Conservation (phyloP, 2,329 filamentous ascomycete genomes). For the Ophiocordyceps australis region DNA sequence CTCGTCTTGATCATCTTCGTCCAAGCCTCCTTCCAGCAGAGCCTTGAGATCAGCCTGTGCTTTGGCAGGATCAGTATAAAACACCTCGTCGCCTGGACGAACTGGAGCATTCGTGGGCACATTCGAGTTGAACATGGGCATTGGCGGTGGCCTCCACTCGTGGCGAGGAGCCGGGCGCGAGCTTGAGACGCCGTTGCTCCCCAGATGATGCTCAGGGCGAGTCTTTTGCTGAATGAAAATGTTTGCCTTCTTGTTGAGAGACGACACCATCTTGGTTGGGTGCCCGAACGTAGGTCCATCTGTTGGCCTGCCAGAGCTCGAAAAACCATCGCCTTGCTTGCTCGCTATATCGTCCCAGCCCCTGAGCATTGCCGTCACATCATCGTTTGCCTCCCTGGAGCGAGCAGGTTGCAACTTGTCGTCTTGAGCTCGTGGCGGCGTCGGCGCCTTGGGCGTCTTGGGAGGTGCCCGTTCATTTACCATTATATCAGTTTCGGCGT, state of each 20-base stretch:
- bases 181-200: slow-evolving; percentile 25
- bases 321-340: background rate
- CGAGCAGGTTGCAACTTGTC: too few species aligned
- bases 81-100: slow-evolving; percentile 21
- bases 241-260: slow-evolving; percentile 35
- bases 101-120: slow-evolving; percentile 2
- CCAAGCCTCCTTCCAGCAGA: slow-evolving; percentile 64
- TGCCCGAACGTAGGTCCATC: slow-evolving; percentile 16
- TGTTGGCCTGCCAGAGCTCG: slow-evolving; percentile 5
- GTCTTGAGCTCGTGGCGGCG: slow-evolving; percentile 11
- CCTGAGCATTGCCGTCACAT: slow-evolving; percentile 14
- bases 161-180: slow-evolving; percentile 27
- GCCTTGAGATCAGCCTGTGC: slow-evolving; percentile 65
- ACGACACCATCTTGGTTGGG: slow-evolving; percentile 24
- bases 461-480: slow-evolving; percentile 27
- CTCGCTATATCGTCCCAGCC: slow-evolving; percentile 8
- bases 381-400: slow-evolving; percentile 10
- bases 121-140: slow-evolving; percentile 29
- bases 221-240: slow-evolving; percentile 35
- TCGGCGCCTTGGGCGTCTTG: slow-evolving; percentile 23
- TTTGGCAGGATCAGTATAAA: slow-evolving; percentile 53
- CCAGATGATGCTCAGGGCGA: slow-evolving; percentile 38
- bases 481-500: slow-evolving; percentile 14
- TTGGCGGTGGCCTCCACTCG: slow-evolving; percentile 25
- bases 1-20: slow-evolving; percentile 47